Evolutionary conservation across 768 basidiomycete species (phyloP), one percentile per base, ranked within the genome.

Genomic region (Tulasnella sp.): DNA sequence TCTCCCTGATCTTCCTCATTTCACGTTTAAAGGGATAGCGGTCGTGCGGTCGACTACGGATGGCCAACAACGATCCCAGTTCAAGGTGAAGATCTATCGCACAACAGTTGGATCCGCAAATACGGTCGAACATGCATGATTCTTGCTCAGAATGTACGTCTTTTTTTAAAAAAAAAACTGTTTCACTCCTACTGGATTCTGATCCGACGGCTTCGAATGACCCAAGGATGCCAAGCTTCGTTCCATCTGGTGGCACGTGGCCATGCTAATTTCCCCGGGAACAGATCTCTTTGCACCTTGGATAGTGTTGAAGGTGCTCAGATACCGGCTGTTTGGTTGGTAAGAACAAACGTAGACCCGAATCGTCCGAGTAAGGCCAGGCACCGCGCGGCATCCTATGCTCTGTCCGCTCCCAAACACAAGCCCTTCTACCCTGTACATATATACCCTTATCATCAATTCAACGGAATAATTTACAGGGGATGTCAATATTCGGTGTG

Each of bases 241-340:
- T 72, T 74, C 71, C 6, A 21, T 46, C 71, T 34, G 42, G 44
- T 79, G 78, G 78, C 78, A 79, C 38, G 71, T 72, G 5, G 40
- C 40, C 7, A 79, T 79, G 78, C 36, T 48, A 3, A 40, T 79
- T 19, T 68, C 78, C 0, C 78, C 78, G 3, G 68, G 42, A 6
- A 79, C 78, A 31, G 78, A 79, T 36, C 27, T 79, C 24, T 73
- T 79, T 24, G 40, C 78, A 7, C 78, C 78, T 21, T 79, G 78
- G 78, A 40, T 79, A 5, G 21, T 79, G 12, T 34, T 72, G 4
- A 72, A 56, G 16, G 71, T 79, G 40, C 27, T 39, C 1, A 73
- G 80, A 34, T 40, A 77, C 5, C 39, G 39, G 56, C 14, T 68
- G 27, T 19, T 56, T 3, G 58, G 76, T 44, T 75, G 52, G 75